Conservation (phyloP, 306 rosid species). For the Rosa lucieae region DNA sequence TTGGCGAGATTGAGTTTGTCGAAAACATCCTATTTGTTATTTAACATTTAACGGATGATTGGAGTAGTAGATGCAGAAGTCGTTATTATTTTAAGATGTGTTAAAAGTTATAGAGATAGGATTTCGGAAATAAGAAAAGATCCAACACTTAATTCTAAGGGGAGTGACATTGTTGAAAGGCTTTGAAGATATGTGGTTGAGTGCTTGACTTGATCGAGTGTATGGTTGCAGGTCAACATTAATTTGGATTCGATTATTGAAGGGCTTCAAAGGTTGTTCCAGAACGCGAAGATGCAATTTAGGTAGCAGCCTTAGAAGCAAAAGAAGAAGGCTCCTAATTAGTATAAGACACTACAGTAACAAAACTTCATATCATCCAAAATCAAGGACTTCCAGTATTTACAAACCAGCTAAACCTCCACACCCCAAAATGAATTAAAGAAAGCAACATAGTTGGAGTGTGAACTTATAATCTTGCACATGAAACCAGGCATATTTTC, state of each 20-base stretch:
- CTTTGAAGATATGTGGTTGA: neutral
- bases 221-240: neutral
- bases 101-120: neutral
- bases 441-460: neutral
- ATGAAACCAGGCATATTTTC: neutral
- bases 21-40: too few species aligned
- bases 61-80: neutral
- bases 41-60: neutral
- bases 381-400: neutral
- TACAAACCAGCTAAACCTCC: neutral
- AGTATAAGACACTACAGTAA: neutral
- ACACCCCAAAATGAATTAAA: neutral
- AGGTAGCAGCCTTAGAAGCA: neutral
- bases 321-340: neutral
- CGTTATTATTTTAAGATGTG: neutral
- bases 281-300: neutral
- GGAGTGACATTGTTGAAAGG: neutral
- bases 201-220: constrained; percentile 9
- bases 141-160: neutral
- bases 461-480: neutral
- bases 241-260: neutral
- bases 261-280: neutral
- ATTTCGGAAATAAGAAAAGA: neutral
- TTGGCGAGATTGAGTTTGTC: neutral
- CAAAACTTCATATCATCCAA: neutral